Evolutionary conservation across 164 flowering plant species (phyloP), one percentile per base, ranked within the genome.

Genomic region (Amborella trichopoda): DNA sequence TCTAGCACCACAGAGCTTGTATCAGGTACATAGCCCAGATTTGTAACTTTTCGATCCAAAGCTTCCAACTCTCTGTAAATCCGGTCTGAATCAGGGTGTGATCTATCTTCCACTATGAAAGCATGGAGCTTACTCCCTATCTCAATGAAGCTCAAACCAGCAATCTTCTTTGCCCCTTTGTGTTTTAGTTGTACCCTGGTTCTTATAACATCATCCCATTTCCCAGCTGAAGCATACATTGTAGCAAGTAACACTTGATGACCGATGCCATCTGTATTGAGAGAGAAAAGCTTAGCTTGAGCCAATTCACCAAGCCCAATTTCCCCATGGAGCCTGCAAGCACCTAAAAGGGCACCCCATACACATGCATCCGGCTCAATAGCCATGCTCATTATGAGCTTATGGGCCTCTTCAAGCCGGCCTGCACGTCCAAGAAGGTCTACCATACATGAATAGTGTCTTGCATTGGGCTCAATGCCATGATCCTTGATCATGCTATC

Each of bases 371-470:
- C 67, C 3, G 67, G 43, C 20, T 53, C 34, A 17, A 58, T 21
- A 6, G 54, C 48, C 63, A 63, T 63, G 17, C 40, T 40, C 4
- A 4, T 28, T 24, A 58, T 58, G 21, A 63, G 45, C 23, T 54
- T 44, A 25, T 53, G 32, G 37, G 67, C 67, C 26, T 63, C 63
- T 13, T 37, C 24, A 5, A 63, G 62, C 18, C 34, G 21, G 24
- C 67, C 67, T 19, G 62, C 58, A 12, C 67, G 53, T 27, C 67
- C 62, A 1, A 63, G 42, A 26, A 63, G 58, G 58, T 63, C 67
- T 2, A 63, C 58, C 59, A 63, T 49, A 40, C 67, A 63, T 30
- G 58, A 33, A 30, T 48, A 63, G 28, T 63, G 67, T 21, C 40
- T 63, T 2, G 26, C 42, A 6, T 55, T 44, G 25, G 67, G 67